phyloP scores from a whole-genome alignment of 2,329 filamentous ascomycete species.

The Didymellaceae sp. region DNA sequence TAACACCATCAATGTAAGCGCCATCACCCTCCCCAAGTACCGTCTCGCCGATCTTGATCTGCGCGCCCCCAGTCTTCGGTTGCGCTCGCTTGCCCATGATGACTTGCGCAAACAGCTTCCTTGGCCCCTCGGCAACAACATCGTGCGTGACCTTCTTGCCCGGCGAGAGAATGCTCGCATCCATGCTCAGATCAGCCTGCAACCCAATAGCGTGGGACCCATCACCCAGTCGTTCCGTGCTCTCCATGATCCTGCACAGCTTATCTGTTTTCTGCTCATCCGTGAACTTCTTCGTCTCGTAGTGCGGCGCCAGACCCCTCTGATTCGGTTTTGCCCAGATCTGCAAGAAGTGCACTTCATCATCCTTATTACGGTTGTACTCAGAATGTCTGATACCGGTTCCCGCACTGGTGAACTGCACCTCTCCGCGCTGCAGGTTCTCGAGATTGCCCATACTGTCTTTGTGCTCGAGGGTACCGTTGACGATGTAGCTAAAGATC shows the following conservation, averaged over 20 bases:
- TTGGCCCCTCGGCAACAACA: conserved; percentile 67
- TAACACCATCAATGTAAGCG: conserved; percentile 69
- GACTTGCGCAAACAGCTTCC: conserved; percentile 81
- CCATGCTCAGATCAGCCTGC: conserved; percentile 85
- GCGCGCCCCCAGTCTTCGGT: conserved; percentile 73
- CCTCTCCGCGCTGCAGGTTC: conserved; percentile 80
- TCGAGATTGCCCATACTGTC: conserved; percentile 77
- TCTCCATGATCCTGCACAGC: conserved; percentile 79
- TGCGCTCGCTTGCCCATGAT: conserved; percentile 67
- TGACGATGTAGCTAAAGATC: conserved; percentile 89
- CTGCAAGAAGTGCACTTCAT: conserved; percentile 83
- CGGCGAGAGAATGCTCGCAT: conserved; percentile 74
- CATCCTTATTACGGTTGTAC: conserved; percentile 74
- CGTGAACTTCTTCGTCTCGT: conserved; percentile 75
- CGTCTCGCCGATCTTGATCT: conserved; percentile 71
- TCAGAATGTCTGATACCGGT: conserved; percentile 82
- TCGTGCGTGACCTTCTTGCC: conserved; percentile 72
- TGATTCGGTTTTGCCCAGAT: conserved; percentile 87
- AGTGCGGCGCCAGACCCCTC: conserved; percentile 72
- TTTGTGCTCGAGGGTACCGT: conserved; percentile 83
- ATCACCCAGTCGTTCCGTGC: conserved; percentile 68
- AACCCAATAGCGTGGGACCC: conserved; percentile 78
- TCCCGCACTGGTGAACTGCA: conserved; percentile 90
- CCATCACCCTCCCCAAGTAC: conserved; percentile 80
- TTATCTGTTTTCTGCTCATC: conserved; percentile 74